Evolutionary conservation across 306 rosid genomes (phyloP).

Genomic region (Cicer pinnatifidum): DNA sequence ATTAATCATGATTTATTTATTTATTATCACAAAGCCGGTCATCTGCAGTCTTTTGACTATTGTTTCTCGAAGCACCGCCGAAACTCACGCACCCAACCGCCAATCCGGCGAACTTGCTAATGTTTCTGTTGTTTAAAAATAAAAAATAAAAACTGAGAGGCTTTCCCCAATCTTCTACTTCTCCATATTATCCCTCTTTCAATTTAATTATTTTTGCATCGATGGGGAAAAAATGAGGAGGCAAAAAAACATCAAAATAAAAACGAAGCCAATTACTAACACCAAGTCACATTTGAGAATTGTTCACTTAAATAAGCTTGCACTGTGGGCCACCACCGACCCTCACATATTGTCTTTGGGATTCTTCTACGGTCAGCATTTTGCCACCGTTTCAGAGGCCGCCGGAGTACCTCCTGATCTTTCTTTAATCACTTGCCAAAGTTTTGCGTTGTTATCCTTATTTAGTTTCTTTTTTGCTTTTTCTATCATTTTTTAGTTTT

Average conservation of each 20-base stretch:
- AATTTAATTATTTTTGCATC: background rate
- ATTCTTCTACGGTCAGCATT: conserved; percentile 67
- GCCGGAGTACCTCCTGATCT: conserved; percentile 54
- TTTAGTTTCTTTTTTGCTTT: background rate
- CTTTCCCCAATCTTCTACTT: too few species aligned
- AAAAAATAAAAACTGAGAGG: too few species aligned
- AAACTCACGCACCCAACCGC: background rate
- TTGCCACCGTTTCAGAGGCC: conserved; percentile 63
- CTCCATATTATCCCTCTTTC: too few species aligned
- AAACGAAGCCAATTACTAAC: conserved; percentile 47
- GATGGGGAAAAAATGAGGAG: conserved; percentile 57
- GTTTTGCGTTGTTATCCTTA: conserved; percentile 43
- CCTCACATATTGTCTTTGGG: conserved; percentile 63
- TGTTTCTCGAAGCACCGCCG: background rate
- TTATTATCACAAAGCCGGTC: too few species aligned
- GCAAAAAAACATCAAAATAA: conserved; percentile 37
- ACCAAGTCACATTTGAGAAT: conserved; percentile 55
- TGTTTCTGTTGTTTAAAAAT: too few species aligned
- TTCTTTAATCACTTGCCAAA: conserved; percentile 66
- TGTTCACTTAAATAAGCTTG: conserved; percentile 64
- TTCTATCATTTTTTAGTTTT: background rate
- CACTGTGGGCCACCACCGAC: conserved; percentile 62
- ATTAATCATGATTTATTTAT: too few species aligned
- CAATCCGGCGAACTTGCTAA: background rate
- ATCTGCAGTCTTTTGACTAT: background rate